Conservation (phyloP, 805 yeast species). For the Yarrowia sp. region DNA sequence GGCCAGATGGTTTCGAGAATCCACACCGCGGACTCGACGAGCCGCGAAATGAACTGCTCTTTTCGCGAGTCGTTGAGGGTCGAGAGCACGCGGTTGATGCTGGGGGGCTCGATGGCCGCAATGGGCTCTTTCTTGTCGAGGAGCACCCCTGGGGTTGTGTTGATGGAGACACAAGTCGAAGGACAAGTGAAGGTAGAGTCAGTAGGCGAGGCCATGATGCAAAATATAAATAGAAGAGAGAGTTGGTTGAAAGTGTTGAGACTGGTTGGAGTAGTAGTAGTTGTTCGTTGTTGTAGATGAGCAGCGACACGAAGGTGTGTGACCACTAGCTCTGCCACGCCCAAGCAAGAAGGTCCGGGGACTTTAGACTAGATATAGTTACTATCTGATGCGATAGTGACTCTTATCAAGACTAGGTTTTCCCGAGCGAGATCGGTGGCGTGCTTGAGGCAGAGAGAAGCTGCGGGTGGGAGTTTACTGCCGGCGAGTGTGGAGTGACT, state of each 20-base stretch:
- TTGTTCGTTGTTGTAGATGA: background rate
- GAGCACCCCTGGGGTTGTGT: conserved; percentile 9
- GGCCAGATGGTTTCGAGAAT: conserved; percentile 38
- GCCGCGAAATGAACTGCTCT: conserved; percentile 20
- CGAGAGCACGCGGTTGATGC: conserved; percentile 14
- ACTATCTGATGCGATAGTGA: conserved; percentile 24
- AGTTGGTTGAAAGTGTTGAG: background rate
- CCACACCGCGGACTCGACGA: conserved; percentile 34
- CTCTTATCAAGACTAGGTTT: conserved; percentile 25
- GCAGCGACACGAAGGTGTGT: background rate
- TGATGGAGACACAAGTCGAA: conserved; percentile 16
- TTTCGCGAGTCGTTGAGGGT: conserved; percentile 2
- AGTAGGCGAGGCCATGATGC: conserved; percentile 19
- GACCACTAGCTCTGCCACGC: conserved; percentile 10
- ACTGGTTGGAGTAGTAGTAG: background rate
- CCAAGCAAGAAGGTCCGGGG: background rate
- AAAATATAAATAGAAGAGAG: background rate
- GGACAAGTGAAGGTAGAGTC: conserved; percentile 21
- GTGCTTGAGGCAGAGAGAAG: conserved; percentile 9
- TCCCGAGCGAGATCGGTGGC: conserved; percentile 26
- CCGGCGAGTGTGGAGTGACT: conserved; percentile 1
- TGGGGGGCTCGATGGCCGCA: background rate
- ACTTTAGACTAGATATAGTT: conserved; percentile 15
- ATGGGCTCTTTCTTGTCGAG: conserved; percentile 10
- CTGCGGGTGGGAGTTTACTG: background rate